Conservation (phyloP, 192 early-diverging fungal genomes). For the Backusella australiensis region DNA sequence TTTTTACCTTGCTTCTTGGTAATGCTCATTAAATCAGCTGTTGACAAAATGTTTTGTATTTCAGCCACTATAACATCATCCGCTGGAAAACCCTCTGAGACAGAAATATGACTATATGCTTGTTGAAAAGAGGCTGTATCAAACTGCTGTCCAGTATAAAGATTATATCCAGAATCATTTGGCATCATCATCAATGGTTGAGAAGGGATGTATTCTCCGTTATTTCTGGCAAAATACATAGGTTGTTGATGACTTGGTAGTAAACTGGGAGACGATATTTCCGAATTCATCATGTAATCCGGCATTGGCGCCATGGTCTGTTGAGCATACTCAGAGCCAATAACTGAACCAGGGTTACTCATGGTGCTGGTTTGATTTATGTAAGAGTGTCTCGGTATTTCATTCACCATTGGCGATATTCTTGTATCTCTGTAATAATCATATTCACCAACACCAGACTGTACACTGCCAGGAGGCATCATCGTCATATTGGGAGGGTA, state of each 20-base stretch:
- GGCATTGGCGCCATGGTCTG: background rate
- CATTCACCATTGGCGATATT: background rate
- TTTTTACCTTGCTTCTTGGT: slow-evolving; percentile 89
- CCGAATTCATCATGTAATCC: background rate
- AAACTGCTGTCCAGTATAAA: background rate
- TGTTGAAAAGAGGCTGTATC: background rate
- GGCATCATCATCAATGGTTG: background rate
- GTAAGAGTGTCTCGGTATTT: background rate
- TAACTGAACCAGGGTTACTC: background rate
- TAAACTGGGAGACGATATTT: background rate
- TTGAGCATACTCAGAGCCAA: slow-evolving; percentile 12
- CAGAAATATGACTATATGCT: background rate
- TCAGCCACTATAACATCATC: slow-evolving; percentile 65
- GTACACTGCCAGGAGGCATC: background rate
- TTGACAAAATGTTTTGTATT: slow-evolving; percentile 75
- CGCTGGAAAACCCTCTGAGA: slow-evolving; percentile 41
- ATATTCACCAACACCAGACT: slow-evolving; percentile 18
- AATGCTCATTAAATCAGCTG: slow-evolving; percentile 92
- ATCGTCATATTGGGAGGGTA: slow-evolving; percentile 4
- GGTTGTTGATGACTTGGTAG: background rate
- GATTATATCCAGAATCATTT: background rate
- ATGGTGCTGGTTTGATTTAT: background rate
- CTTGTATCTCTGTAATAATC: slow-evolving; percentile 37
- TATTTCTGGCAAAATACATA: background rate
- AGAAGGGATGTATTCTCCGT: background rate